Evolutionary conservation across 305 asterid genomes (phyloP).

Genomic region (Solanum hybrid): DNA sequence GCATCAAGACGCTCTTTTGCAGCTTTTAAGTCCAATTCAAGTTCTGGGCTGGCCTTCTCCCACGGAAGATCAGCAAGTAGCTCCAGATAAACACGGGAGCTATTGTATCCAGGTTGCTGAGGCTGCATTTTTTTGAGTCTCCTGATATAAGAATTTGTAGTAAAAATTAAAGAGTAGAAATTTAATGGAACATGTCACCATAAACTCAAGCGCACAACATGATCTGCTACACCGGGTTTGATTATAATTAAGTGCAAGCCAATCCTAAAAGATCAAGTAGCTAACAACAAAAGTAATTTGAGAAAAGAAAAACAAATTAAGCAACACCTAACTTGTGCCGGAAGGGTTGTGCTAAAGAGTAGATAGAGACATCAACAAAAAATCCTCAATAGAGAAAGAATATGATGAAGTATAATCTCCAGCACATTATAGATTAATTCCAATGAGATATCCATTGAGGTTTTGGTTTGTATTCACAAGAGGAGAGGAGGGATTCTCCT

Average conservation of each 20-base stretch:
- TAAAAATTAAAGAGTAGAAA: constrained; percentile 5
- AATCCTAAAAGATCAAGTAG: not conserved
- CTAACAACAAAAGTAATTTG: not conserved
- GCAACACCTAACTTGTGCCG: not conserved
- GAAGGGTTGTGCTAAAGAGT: not conserved
- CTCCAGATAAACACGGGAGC: constrained; percentile 91
- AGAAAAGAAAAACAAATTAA: not conserved
- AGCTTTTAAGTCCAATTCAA: constrained; percentile 73
- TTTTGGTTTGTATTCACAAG: not conserved
- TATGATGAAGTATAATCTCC: not conserved
- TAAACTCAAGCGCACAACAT: not conserved
- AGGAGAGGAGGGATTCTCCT: not conserved
- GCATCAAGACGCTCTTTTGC: constrained; percentile 82
- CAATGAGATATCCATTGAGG: not conserved
- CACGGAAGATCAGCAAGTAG: constrained; percentile 97
- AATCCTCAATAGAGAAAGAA: not conserved
- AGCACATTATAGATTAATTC: not conserved
- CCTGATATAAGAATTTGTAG: constrained; percentile 46
- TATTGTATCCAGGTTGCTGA: constrained; percentile 96
- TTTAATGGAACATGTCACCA: not conserved
- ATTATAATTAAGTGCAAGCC: not conserved
- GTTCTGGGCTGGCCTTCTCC: constrained; percentile 86
- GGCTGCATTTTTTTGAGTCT: constrained; percentile 98
- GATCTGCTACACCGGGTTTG: not conserved
- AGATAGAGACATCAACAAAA: not conserved